Percentiles rank a stretch among this genome's conserved stretches.
These are phyloP conservation scores for Leccinellum albellum DNA, from an alignment of 768 basidiomycete genomes.

Conservation along the genomic window DNA sequence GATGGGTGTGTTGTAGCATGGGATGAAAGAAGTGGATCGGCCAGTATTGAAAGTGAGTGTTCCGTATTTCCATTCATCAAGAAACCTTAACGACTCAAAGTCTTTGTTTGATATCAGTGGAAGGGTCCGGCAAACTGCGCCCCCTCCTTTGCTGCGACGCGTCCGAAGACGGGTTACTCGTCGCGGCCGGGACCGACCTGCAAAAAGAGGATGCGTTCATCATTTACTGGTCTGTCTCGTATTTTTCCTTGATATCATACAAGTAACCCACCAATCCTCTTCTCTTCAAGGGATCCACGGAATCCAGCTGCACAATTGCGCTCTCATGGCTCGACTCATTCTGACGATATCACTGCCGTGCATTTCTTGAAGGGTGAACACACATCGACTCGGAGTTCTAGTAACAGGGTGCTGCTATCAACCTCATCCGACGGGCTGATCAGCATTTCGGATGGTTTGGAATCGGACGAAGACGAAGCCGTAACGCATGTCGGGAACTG, in stretches of 20 bases:
- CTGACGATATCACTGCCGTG: slow-evolving; percentile 85
- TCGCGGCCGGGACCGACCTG: slow-evolving; percentile 82
- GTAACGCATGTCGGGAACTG: slow-evolving; percentile 78
- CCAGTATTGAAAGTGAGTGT: slow-evolving; percentile 58
- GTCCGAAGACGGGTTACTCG: slow-evolving; percentile 62
- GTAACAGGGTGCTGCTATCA: slow-evolving; percentile 62
- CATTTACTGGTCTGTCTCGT: slow-evolving; percentile 65
- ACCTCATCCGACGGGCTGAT: slow-evolving; percentile 84
- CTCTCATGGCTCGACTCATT: slow-evolving; percentile 82
- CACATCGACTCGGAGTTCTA: slow-evolving; percentile 34
- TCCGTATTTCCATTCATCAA: neutral
- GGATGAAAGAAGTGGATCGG: slow-evolving; percentile 59
- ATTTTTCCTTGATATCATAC: neutral
- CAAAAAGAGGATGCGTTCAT: slow-evolving; percentile 79
- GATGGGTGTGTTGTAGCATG: slow-evolving; percentile 72
- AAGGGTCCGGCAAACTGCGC: slow-evolving; percentile 38
- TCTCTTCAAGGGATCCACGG: slow-evolving; percentile 71
- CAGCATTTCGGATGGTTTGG: slow-evolving; percentile 63
- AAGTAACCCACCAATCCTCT: neutral
- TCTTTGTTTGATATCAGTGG: slow-evolving; percentile 39
- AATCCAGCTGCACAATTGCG: slow-evolving; percentile 66
- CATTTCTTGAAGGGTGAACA: slow-evolving; percentile 39
- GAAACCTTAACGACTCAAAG: slow-evolving; percentile 39
- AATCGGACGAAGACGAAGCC: slow-evolving; percentile 87
- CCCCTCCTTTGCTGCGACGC: slow-evolving; percentile 66